phyloP scores from a whole-genome alignment of 2,329 filamentous ascomycete species.

The Diaporthe sp. region DNA sequence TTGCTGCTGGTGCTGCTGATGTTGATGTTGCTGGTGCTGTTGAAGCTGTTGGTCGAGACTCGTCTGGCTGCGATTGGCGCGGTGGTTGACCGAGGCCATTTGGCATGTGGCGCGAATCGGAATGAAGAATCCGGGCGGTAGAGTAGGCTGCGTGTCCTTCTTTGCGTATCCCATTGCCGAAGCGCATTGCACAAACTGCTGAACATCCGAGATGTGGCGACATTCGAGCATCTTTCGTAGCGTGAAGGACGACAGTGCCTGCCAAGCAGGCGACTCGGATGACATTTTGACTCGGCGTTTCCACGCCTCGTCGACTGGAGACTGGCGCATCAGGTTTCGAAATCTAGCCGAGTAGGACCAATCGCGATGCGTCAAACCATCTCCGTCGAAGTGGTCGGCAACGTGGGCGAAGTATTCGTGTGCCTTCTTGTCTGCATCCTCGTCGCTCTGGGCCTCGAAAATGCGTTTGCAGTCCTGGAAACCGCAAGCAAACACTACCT shows the following conservation, averaged over 20 bases:
- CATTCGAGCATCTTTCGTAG: conserved; percentile 62
- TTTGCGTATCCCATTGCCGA: conserved; percentile 48
- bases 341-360: conserved; percentile 62
- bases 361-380: conserved; percentile 54
- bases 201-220: conserved; percentile 57
- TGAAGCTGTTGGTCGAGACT: conserved; percentile 31
- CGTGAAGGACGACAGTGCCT: conserved; percentile 57
- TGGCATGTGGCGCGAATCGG: conserved; percentile 47
- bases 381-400: conserved; percentile 61
- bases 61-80: conserved; percentile 39
- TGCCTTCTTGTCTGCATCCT: conserved; percentile 55
- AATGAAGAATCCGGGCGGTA: conserved; percentile 42
- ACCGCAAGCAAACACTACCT: conserved; percentile 64
- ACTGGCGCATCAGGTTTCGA: conserved; percentile 60
- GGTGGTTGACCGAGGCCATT: conserved; percentile 39
- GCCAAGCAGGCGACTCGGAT: conserved; percentile 55
- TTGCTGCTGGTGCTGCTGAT: conserved; percentile 46
- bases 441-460: conserved; percentile 58
- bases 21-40: conserved; percentile 46
- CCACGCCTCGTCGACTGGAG: conserved; percentile 55
- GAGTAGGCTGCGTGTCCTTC: conserved; percentile 37
- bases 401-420: conserved; percentile 63
- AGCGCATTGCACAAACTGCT: conserved; percentile 57
- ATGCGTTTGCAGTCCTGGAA: conserved; percentile 61
- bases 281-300: conserved; percentile 54